phyloP scores from a whole-genome alignment of 1,284 basidiomycete genomes.

The Neonothopanus nambi region DNA sequence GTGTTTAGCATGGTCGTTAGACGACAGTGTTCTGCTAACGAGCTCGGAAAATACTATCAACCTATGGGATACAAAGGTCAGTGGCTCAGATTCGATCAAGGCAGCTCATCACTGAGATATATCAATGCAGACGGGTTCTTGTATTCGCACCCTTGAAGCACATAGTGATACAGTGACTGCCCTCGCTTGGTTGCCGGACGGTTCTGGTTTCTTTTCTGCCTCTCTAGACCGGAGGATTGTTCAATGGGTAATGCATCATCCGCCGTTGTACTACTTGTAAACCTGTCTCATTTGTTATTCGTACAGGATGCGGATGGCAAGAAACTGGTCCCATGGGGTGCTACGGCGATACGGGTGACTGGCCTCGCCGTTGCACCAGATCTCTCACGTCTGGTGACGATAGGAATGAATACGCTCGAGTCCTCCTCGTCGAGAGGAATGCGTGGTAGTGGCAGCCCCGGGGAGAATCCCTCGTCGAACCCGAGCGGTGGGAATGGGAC shows the following conservation, averaged over 20 bases:
- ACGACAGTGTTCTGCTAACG: constrained; percentile 82
- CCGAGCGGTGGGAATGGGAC: constrained; percentile 3
- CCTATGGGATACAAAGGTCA: constrained; percentile 85
- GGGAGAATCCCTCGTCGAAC: constrained; percentile 36
- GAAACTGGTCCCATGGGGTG: constrained; percentile 67
- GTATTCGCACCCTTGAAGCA: constrained; percentile 61
- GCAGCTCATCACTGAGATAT: not conserved
- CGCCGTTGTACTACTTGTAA: not conserved
- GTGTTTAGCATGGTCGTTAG: constrained; percentile 87
- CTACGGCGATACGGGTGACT: constrained; percentile 82
- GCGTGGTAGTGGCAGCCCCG: constrained; percentile 34
- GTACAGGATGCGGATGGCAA: constrained; percentile 73
- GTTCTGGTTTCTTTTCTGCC: constrained; percentile 87
- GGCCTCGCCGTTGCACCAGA: constrained; percentile 90
- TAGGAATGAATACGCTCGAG: constrained; percentile 65
- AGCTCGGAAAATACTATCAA: constrained; percentile 79
- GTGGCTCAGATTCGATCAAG: constrained; percentile 15
- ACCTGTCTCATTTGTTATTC: constrained; percentile 13
- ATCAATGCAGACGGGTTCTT: constrained; percentile 61
- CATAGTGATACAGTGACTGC: constrained; percentile 88
- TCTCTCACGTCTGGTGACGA: constrained; percentile 77
- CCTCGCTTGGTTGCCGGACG: constrained; percentile 87
- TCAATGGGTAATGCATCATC: constrained; percentile 70
- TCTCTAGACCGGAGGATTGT: constrained; percentile 88
- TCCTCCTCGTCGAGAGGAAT: constrained; percentile 27